phyloP scores from a whole-genome alignment of 148 eudicot species.

The Euryodendron excelsum region DNA sequence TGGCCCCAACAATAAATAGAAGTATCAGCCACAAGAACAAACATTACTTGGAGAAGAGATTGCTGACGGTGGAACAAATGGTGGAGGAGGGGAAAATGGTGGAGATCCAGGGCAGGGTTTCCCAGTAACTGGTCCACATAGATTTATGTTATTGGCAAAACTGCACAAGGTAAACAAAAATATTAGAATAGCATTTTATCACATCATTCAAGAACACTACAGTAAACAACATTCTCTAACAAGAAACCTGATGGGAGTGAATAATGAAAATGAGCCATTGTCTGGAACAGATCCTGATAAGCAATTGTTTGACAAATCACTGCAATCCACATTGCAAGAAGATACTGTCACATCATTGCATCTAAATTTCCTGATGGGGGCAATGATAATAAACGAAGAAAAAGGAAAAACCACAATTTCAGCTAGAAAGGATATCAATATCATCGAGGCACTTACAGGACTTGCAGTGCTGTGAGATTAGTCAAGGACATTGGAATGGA shows the following conservation, averaged over 20 bases:
- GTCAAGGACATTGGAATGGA: constrained; percentile 29
- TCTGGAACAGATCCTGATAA: constrained; percentile 52
- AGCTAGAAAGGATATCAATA: not conserved
- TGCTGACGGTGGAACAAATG: constrained; percentile 30
- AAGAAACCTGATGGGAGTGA: constrained; percentile 53
- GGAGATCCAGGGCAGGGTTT: constrained; percentile 32
- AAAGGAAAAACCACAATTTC: not conserved
- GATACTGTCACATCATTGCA: constrained; percentile 4
- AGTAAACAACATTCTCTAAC: not conserved
- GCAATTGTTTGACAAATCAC: constrained; percentile 47
- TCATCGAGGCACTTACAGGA: constrained; percentile 27
- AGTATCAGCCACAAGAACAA: constrained; percentile 5
- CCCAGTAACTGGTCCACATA: constrained; percentile 32
- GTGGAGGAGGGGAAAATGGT: constrained; percentile 35
- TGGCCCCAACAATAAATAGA: not conserved
- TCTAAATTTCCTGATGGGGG: not conserved
- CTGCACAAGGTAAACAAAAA: constrained; percentile 20
- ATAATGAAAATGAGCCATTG: constrained; percentile 54
- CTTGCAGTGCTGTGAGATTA: constrained; percentile 24
- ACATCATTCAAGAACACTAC: not conserved
- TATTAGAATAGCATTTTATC: not conserved
- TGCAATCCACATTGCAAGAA: constrained; percentile 15
- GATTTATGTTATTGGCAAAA: constrained; percentile 42
- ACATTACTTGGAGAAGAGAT: constrained; percentile 30
- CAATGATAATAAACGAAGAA: not conserved